These are phyloP conservation scores for Neurospora africana DNA, from an alignment of 495 filamentous ascomycete genomes.

Conservation along the genomic window DNA sequence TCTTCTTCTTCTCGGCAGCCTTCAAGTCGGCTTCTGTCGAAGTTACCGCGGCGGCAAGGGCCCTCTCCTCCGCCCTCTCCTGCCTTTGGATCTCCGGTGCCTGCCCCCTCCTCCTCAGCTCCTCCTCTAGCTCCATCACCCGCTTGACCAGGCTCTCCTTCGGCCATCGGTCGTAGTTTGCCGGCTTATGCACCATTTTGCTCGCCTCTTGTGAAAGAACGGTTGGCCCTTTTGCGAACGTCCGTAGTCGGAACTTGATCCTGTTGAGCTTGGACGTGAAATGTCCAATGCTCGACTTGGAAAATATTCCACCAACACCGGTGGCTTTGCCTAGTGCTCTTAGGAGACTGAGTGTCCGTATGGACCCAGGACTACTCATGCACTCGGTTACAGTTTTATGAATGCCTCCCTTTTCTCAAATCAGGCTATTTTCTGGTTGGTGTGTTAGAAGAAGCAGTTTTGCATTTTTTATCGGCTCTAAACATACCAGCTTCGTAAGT, in stretches of 20 bases:
- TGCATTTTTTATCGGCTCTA: background rate
- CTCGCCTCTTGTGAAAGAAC: slow-evolving; percentile 1
- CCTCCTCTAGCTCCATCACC: slow-evolving; percentile 53
- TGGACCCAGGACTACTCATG: background rate
- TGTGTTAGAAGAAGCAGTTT: background rate
- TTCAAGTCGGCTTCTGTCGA: slow-evolving; percentile 5
- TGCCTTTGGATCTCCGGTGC: background rate
- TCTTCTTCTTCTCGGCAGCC: slow-evolving; percentile 10
- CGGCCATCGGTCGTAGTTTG: slow-evolving; percentile 45
- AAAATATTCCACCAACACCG: background rate
- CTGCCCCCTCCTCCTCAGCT: slow-evolving; percentile 26
- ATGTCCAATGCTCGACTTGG: background rate
- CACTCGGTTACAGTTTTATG: background rate
- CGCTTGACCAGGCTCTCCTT: slow-evolving; percentile 54
- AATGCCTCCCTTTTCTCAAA: background rate
- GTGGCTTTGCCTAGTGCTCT: background rate
- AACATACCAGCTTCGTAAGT: background rate
- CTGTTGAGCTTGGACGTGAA: background rate
- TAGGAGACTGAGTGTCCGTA: background rate
- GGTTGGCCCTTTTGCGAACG: background rate
- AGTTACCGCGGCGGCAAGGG: background rate
- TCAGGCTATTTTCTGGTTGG: background rate
- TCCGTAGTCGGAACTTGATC: background rate
- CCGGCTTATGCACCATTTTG: slow-evolving; percentile 18
- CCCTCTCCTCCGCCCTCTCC: background rate